Base-by-base conservation (phyloP, 768 basidiomycete species). In the Podaxis sp. region DNA sequence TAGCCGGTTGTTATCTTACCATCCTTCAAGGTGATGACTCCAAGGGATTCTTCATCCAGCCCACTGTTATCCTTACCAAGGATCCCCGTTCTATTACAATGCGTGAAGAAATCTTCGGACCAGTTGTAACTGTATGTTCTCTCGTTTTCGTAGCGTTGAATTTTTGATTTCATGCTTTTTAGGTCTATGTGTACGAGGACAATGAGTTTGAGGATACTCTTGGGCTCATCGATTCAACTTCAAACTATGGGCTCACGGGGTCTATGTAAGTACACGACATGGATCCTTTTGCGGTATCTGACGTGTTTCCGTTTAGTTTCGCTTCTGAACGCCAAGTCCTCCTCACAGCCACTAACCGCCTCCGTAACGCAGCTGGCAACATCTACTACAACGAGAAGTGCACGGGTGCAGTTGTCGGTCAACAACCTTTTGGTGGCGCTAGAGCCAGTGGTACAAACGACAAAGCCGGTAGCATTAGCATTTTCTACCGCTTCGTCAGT, bases 341-440 rank as follows among this genome's bases (percentile, higher is more conserved):
- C 59, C 74, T 95, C 64, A 76, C 77, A 36, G 92, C 94, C 1
- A 88, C 93, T 46, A 89, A 90, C 76, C 82, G 81, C 57, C 82
- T 99, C 47, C 89, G 94, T 59, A 90, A 96, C 75, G 81, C 95
- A 0, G 93, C 97, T 2, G 97, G 97, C 2, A 99, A 98, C 73
- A 87, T 96, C 59, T 99, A 99, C 79, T 93, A 95, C 77, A 98
- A 98, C 73, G 95, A 98, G 67, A 95, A 96, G 74, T 98, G 94
- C 75, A 99, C 96, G 1, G 94, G 94, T 35, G 95, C 94, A n/a
- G 91, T 93, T 52, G 94, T 98, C 37, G 96, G 95, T 7, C 95
- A 98, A 72, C 95, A 99, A 74, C 96, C 97, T 10, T 99, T 99
- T 70, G 97, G 97, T 51, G 97, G 97, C 32, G 92, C 87, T 1